Base-by-base conservation (phyloP, 257 asterid genomes). In the Osmanthus fragrans region DNA sequence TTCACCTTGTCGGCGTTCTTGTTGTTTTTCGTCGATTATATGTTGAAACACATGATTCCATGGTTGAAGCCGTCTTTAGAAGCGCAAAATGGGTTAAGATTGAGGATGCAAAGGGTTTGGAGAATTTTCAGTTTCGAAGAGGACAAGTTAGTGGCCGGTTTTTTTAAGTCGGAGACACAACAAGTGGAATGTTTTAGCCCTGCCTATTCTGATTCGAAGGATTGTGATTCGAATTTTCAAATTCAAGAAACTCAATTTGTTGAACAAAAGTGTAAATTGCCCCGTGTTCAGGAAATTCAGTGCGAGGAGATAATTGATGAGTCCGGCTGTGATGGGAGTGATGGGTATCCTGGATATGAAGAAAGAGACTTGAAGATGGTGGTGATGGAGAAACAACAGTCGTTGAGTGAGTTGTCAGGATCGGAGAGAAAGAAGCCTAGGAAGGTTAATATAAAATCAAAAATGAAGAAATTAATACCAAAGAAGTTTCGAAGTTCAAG, bases 1-100 rank as follows among this genome's bases (percentile, higher is more conserved):
- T 77, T 94, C 64, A 92, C 97, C 4, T 15, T 92, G 82, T 91
- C 97, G 47, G 90, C 97, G 0, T 85, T 87, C 69, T 58, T 89
- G 80, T 71, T 94, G 67, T 79, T 85, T 33, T 83, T 91, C 79
- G 54, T 89, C 27, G 98, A 94, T 45, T 88, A 54, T 80, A 77
- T 71, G 9, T 88, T 86, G 66, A 82, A 83, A 72, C 79, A 39
- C 42, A 36, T 72, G 7, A 15, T 42, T 71, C 37, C 56, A n/a
- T 66, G 67, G 76, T 66, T 68, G 73, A 72, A 23, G 73, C 86
- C 90, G 0, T 82, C 73, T 86, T 67, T 72, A 6, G 81, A 51
- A 47, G 73, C 70, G 3, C 72, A 79, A 54, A 49, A 56, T 60
- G 65, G 78, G 72, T 70, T 81, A n/a, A 37, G 23, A 16, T 75